Evolutionary conservation across 2,329 filamentous ascomycete genomes (phyloP).

Genomic region (Diplodia corticola): DNA sequence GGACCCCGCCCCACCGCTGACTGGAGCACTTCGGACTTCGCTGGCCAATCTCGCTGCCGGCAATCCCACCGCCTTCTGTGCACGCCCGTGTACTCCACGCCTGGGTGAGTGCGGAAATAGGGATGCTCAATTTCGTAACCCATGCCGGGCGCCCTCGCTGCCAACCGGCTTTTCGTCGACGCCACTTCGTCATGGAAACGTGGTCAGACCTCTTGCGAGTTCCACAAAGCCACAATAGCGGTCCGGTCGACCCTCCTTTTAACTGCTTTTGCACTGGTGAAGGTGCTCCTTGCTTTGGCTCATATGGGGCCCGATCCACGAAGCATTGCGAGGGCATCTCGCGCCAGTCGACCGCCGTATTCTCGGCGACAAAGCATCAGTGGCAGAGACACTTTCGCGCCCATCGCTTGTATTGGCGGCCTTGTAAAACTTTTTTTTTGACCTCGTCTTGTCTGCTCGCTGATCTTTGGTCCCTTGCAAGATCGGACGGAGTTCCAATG

Average conservation of each 20-base stretch:
- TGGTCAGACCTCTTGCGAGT: slow-evolving; percentile 12
- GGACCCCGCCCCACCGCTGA: background rate
- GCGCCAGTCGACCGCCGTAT: slow-evolving; percentile 5
- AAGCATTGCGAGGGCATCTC: slow-evolving; percentile 5
- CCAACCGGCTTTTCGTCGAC: background rate
- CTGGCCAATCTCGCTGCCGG: slow-evolving; percentile 2
- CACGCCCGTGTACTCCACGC: background rate
- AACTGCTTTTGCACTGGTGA: slow-evolving; percentile 2
- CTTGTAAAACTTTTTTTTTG: background rate
- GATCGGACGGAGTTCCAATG: background rate
- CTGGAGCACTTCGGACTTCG: slow-evolving; percentile 2
- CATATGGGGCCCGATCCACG: slow-evolving; percentile 2
- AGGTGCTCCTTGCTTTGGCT: slow-evolving; percentile 9
- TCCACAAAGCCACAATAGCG: slow-evolving; percentile 15
- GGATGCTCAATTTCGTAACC: slow-evolving; percentile 4
- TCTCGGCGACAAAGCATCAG: background rate
- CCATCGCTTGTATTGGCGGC: slow-evolving; percentile 7
- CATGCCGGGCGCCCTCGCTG: background rate
- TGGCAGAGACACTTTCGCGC: background rate
- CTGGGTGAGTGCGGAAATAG: background rate
- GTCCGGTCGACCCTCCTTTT: background rate
- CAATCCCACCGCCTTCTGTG: background rate
- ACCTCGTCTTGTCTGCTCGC: background rate
- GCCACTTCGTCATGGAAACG: slow-evolving; percentile 21
- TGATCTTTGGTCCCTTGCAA: background rate